Conservation (phyloP, 2,329 filamentous ascomycete species). For the Trichoderma arundinaceum region DNA sequence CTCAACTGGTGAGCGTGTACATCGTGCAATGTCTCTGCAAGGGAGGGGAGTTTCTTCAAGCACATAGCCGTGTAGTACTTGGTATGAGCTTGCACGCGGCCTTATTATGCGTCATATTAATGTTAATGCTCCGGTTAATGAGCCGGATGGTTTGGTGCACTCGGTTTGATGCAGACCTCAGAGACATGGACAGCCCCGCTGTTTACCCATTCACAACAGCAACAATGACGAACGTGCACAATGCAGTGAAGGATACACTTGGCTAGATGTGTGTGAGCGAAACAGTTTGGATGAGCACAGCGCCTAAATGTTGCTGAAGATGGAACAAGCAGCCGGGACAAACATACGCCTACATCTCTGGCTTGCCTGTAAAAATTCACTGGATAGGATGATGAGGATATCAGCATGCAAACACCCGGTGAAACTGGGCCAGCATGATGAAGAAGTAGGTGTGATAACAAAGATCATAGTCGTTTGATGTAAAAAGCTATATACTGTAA, state of each 20-base stretch:
- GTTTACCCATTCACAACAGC: neutral
- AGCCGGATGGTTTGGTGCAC: neutral
- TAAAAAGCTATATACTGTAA: constrained; percentile 10
- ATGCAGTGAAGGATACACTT: too few relatives aligned
- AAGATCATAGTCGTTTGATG: constrained; percentile 2
- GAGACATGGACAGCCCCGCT: neutral
- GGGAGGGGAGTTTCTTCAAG: neutral
- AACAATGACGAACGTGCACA: neutral
- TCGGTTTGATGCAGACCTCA: neutral
- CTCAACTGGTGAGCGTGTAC: neutral
- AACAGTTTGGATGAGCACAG: neutral
- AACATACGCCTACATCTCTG: neutral
- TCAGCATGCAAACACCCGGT: neutral
- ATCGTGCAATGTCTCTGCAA: neutral
- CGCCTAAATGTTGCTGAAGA: neutral
- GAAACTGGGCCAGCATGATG: neutral
- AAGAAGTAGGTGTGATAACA: neutral
- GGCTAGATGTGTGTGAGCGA: neutral
- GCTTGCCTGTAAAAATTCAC: neutral
- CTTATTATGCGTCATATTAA: neutral
- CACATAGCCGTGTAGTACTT: neutral
- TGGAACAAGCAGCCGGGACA: neutral
- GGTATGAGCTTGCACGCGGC: neutral
- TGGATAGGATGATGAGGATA: neutral
- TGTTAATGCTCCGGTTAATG: neutral